These are phyloP conservation scores for Zostera marina DNA, from an alignment of 116 monocot genomes.

Conservation along the genomic window DNA sequence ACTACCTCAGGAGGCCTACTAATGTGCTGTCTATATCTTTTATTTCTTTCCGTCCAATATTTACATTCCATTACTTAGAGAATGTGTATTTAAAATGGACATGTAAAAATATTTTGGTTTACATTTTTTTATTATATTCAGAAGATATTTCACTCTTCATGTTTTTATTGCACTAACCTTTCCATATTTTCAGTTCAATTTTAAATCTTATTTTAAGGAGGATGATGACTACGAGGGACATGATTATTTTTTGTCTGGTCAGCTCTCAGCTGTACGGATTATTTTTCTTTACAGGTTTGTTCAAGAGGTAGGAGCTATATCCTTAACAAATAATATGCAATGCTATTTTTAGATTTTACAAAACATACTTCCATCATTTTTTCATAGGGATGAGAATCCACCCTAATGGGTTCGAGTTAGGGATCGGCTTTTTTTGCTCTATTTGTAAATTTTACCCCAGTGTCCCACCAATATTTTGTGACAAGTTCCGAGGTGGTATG, in stretches of 20 bases:
- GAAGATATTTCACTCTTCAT: not conserved
- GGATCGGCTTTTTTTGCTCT: too few relatives aligned
- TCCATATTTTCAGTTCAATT: slow-evolving; percentile 45
- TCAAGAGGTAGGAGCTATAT: slow-evolving; percentile 65
- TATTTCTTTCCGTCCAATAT: too few relatives aligned
- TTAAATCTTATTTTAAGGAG: slow-evolving; percentile 66
- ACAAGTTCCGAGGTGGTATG: too few relatives aligned
- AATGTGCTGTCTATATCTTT: too few relatives aligned
- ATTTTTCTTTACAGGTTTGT: slow-evolving; percentile 91
- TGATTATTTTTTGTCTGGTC: slow-evolving; percentile 77
- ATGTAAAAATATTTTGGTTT: not conserved
- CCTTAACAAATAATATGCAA: not conserved
- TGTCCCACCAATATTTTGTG: too few relatives aligned
- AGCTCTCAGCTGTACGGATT: slow-evolving; percentile 85
- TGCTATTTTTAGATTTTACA: too few relatives aligned
- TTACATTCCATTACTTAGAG: too few relatives aligned
- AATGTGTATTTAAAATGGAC: not conserved
- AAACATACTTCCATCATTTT: not conserved
- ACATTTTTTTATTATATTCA: not conserved
- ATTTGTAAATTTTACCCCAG: too few relatives aligned
- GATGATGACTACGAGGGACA: slow-evolving; percentile 94
- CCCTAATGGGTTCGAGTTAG: too few relatives aligned
- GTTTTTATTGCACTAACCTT: slow-evolving; percentile 1
- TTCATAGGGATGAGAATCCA: too few relatives aligned
- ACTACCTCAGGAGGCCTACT: too few relatives aligned